A percentile compares a stretch with the other conserved stretches of the same genome.
phyloP scores from a whole-genome alignment of 176 grass and related monocot species.

The Zoysia japonica region DNA sequence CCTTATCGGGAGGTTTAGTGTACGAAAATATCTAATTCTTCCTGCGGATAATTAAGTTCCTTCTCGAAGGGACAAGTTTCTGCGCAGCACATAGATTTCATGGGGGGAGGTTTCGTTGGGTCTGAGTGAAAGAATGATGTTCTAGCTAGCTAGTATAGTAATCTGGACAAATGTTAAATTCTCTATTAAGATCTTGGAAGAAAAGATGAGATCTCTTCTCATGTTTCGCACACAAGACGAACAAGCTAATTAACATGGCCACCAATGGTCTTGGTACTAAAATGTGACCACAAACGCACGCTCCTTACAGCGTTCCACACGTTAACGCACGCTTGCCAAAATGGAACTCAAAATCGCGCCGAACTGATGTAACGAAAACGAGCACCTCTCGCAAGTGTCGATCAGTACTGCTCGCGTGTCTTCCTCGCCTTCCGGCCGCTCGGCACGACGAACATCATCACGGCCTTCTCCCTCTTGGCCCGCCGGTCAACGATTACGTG shows the following conservation, averaged over 20 bases:
- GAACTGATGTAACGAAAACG: background rate
- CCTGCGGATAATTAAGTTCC: background rate
- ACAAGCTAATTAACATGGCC: background rate
- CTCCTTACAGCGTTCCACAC: slow-evolving; percentile 15
- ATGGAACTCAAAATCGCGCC: background rate
- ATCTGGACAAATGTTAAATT: background rate
- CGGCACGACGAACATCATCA: slow-evolving; percentile 33
- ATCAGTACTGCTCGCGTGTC: background rate
- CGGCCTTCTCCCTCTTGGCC: slow-evolving; percentile 29
- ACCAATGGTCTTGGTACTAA: background rate
- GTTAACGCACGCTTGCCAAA: background rate
- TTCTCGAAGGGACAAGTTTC: background rate
- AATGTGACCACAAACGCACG: background rate
- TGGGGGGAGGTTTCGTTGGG: too few relatives aligned
- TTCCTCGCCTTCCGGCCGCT: slow-evolving; percentile 17
- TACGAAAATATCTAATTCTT: background rate
- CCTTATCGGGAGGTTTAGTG: slow-evolving; percentile 8
- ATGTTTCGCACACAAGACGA: background rate
- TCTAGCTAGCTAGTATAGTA: too few relatives aligned
- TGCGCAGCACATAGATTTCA: too few relatives aligned
- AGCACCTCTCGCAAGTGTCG: background rate
- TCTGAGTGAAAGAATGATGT: too few relatives aligned
- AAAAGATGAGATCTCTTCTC: background rate
- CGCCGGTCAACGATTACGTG: slow-evolving; percentile 45
- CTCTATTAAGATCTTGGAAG: background rate